These are phyloP conservation scores for Mortierella sp. DNA, from an alignment of 371 early-diverging fungal genomes.

Conservation along the genomic window DNA sequence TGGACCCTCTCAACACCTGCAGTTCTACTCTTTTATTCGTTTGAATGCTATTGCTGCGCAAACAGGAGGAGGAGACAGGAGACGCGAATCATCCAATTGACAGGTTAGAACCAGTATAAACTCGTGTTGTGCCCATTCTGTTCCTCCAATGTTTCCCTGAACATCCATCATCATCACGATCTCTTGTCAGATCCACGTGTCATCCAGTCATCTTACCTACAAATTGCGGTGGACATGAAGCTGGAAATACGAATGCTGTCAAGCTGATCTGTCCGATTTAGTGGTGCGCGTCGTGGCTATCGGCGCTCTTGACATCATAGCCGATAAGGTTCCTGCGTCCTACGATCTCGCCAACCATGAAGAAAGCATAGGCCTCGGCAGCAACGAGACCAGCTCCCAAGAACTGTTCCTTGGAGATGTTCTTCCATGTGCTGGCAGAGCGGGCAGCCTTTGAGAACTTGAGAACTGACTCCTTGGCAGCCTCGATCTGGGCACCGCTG, in stretches of 20 bases:
- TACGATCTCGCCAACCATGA: constrained; percentile 78
- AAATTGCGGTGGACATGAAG: constrained; percentile 17
- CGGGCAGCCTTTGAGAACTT: constrained; percentile 59
- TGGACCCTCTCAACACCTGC: background rate
- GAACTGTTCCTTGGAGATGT: constrained; percentile 58
- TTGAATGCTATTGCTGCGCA: constrained; percentile 5
- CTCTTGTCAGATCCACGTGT: no score
- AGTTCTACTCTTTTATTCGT: constrained; percentile 3
- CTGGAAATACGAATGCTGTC: background rate
- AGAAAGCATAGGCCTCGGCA: constrained; percentile 76
- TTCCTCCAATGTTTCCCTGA: no score
- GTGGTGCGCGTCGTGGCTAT: constrained; percentile 57
- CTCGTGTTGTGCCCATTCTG: background rate
- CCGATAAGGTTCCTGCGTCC: constrained; percentile 80
- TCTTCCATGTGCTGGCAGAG: constrained; percentile 62
- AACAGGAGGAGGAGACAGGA: background rate
- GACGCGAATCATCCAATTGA: background rate
- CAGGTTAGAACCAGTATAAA: no score
- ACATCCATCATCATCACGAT: no score
- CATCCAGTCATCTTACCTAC: constrained; percentile 30
- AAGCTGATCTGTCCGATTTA: constrained; percentile 14
- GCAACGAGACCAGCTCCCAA: constrained; percentile 66
- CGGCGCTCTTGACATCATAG: constrained; percentile 70
- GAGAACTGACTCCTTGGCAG: constrained; percentile 64
- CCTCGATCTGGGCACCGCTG: constrained; percentile 62